Evolutionary conservation across 805 yeast species (phyloP), one percentile per base, ranked within the genome.

Genomic region (Soucietia sequanensis): DNA sequence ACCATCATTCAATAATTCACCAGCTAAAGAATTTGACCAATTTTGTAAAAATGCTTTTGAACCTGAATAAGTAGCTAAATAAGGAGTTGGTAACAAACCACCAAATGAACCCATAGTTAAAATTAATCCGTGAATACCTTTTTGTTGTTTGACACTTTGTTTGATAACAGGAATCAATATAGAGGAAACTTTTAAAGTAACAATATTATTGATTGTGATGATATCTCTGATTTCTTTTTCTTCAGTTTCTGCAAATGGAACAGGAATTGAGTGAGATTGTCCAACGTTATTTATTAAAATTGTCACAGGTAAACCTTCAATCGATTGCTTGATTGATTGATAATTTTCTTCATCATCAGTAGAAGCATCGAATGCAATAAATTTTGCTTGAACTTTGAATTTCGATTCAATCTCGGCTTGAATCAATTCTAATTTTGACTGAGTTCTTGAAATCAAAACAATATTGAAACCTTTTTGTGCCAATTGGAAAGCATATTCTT

Each of bases 81-180:
- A 73, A 15, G 99, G 98, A 9, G 96, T 82, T 37, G 99, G 98
- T 30, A 87, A 70, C 47, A 90, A 72, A 3, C 98, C 99, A 35
- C 96, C 95, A 56, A 93, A 91, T 4, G 98, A 91, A 29, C 98
- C 97, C 96, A 93, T 87, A 20, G 93, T 89, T 48, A 93, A 70
- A 40, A 93, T 77, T 51, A 93, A 74, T 25, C 95, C 96, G 43
- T 77, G 75, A n/a, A 60, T 45, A 18, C 60, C 56, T 38, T 69
- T 65, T 23, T 57, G 50, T 24, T 65, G 51, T 27, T 65, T 62
- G 17, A 78, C 71, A 27, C 85, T 75, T 11, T 69, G 63, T 23
- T 71, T 58, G 49, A 93, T 80, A n/a, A 65, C 54, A 30, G 96
- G 96, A 4, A 81, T 70, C 19, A 89, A 76, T n/a, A 77, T 60